Evolutionary conservation across 2,329 filamentous ascomycete species (phyloP).

Genomic region (Scortechinia acanthostroma): DNA sequence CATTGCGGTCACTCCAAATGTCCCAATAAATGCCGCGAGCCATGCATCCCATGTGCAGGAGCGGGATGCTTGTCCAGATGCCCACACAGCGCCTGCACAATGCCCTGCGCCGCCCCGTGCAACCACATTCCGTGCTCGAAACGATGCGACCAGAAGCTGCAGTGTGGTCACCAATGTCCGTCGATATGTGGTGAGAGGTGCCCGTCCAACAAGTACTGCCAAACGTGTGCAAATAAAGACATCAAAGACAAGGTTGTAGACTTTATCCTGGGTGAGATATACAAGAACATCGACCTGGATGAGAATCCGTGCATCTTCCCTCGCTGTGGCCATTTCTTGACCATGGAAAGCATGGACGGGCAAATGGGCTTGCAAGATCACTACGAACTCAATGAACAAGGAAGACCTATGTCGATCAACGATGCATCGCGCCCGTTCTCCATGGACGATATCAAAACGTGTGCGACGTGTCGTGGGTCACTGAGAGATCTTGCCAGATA

Average conservation of each 20-base stretch:
- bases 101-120: constrained; percentile 59
- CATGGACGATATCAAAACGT: constrained; percentile 17
- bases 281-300: constrained; percentile 47
- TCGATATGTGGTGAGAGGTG: constrained; percentile 60
- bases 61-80: constrained; percentile 43
- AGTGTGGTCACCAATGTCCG: constrained; percentile 58
- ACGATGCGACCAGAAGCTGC: constrained; percentile 42
- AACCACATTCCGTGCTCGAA: constrained; percentile 57
- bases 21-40: constrained; percentile 43
- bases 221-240: constrained; percentile 37
- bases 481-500: not conserved
- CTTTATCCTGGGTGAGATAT: constrained; percentile 41
- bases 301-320: constrained; percentile 55
- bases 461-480: not conserved
- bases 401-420: constrained; percentile 20
- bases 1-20: constrained; percentile 49
- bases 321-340: constrained; percentile 57
- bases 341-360: constrained; percentile 50
- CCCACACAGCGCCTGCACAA: constrained; percentile 35
- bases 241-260: constrained; percentile 43
- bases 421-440: constrained; percentile 36
- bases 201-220: constrained; percentile 42
- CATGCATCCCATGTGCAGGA: constrained; percentile 54
- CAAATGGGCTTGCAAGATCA: constrained; percentile 42
- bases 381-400: constrained; percentile 32